Evolutionary conservation across 306 rosid genomes (phyloP).

Genomic region (Begonia fuchsioides): DNA sequence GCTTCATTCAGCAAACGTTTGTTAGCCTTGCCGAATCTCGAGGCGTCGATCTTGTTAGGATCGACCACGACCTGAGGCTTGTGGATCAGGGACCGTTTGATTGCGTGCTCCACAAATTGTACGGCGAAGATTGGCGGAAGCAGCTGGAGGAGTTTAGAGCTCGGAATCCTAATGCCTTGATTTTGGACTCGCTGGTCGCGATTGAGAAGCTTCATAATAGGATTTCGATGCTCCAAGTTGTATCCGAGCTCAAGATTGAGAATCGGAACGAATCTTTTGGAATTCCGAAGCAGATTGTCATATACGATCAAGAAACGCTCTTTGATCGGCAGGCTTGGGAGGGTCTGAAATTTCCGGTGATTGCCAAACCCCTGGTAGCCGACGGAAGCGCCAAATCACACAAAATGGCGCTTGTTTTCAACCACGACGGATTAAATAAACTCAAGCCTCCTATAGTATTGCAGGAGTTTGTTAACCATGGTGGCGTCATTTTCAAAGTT

Average conservation of each 20-base stretch:
- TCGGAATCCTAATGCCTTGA: conserved; percentile 41
- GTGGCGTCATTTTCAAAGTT: conserved; percentile 88
- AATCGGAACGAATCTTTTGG: conserved; percentile 48
- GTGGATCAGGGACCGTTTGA: conserved; percentile 79
- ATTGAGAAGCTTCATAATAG: conserved; percentile 77
- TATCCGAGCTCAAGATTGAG: conserved; percentile 52
- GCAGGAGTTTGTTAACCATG: conserved; percentile 86
- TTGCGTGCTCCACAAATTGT: conserved; percentile 68
- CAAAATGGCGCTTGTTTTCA: no score
- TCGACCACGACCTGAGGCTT: conserved; percentile 26
- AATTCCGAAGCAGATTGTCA: conserved; percentile 80
- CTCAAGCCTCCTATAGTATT: conserved; percentile 72
- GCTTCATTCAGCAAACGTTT: conserved; percentile 66
- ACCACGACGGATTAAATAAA: no score
- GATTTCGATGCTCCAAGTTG: conserved; percentile 89
- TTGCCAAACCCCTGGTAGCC: conserved; percentile 74
- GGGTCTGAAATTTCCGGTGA: conserved; percentile 61
- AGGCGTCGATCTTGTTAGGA: conserved; percentile 49
- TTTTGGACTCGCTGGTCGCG: conserved; percentile 61
- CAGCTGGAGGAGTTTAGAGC: conserved; percentile 31
- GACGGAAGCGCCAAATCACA: conserved; percentile 88
- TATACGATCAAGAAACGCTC: conserved; percentile 62
- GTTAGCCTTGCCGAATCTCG: conserved; percentile 49
- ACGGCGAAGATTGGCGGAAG: conserved; percentile 58
- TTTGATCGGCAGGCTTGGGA: conserved; percentile 46